Percentiles rank a stretch among this genome's conserved stretches.
Conservation (phyloP, 1,139 yeast genomes). For the Suhomyces wounanorum region DNA sequence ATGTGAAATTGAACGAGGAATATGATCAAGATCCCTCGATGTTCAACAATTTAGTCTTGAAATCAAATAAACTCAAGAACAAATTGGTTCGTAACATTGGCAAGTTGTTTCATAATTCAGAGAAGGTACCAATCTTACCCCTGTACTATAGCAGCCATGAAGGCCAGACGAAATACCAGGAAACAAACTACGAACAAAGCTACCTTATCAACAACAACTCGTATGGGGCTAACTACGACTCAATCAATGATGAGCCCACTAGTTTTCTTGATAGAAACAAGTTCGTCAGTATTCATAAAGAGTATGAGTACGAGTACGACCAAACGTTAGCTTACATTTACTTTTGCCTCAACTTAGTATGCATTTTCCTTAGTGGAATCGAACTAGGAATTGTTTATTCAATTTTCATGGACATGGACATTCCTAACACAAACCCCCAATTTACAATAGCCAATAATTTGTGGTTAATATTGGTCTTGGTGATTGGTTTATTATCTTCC, state of each 20-base stretch:
- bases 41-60: slow-evolving; percentile 20
- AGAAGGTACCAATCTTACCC: slow-evolving; percentile 1
- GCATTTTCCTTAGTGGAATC: slow-evolving; percentile 44
- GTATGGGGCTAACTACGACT: slow-evolving; percentile 27
- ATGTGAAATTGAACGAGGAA: slow-evolving; percentile 20
- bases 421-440: slow-evolving; percentile 17
- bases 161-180: slow-evolving; percentile 7
- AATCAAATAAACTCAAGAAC: slow-evolving; percentile 23
- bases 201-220: slow-evolving; percentile 4
- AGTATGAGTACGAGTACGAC: slow-evolving; percentile 39
- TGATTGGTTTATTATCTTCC: slow-evolving; percentile 37
- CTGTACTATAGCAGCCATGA: slow-evolving; percentile 6
- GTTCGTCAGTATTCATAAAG: slow-evolving; percentile 20
- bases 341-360: slow-evolving; percentile 37
- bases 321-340: slow-evolving; percentile 39
- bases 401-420: slow-evolving; percentile 27
- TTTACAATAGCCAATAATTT: slow-evolving; percentile 35
- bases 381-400: slow-evolving; percentile 47
- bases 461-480: slow-evolving; percentile 35
- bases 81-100: slow-evolving; percentile 11
- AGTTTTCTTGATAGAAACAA: slow-evolving; percentile 17
- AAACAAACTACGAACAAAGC: slow-evolving; percentile 2
- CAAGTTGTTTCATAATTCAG: slow-evolving; percentile 1
- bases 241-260: slow-evolving; percentile 37
- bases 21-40: slow-evolving; percentile 18